These are phyloP conservation scores for Phytophthora nicotianae DNA, from an alignment of 352 stramenopile genomes.

Conservation along the genomic window DNA sequence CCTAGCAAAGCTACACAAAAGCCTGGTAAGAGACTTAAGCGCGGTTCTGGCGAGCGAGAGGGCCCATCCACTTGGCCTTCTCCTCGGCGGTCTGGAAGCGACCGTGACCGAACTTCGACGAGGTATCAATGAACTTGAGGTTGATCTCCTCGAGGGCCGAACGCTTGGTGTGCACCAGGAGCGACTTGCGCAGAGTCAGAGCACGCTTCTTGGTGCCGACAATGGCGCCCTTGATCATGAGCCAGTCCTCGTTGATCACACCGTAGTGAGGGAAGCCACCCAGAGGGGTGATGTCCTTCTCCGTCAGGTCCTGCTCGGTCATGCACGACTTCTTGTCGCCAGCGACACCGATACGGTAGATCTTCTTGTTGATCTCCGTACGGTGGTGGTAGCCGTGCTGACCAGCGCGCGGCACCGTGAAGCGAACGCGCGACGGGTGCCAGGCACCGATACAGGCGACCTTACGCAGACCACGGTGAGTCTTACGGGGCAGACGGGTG, in stretches of 20 bases:
- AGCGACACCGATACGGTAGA: slow-evolving; percentile 97
- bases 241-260: slow-evolving; percentile 99
- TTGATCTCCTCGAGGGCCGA: slow-evolving; percentile 97
- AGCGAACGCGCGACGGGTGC: slow-evolving; percentile 99
- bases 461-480: slow-evolving; percentile 99
- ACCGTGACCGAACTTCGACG: slow-evolving; percentile 99
- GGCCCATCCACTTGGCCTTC: slow-evolving; percentile 99
- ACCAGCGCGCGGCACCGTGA: slow-evolving; percentile 98
- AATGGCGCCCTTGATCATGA: slow-evolving; percentile 99
- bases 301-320: slow-evolving; percentile 99
- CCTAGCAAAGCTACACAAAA: slow-evolving; percentile 24
- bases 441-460: slow-evolving; percentile 99
- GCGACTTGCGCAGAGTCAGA: slow-evolving; percentile 98
- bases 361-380: slow-evolving; percentile 99
- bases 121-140: slow-evolving; percentile 97
- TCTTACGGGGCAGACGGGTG: slow-evolving; percentile 99
- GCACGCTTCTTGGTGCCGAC: slow-evolving; percentile 99
- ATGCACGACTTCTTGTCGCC: slow-evolving; percentile 95
- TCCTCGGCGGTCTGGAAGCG: slow-evolving; percentile 99
- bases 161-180: slow-evolving; percentile 97
- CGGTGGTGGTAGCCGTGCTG: slow-evolving; percentile 99
- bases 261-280: slow-evolving; percentile 99
- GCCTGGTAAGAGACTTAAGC: slow-evolving; percentile 60
- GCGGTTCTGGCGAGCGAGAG: slow-evolving; percentile 93
- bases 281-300: slow-evolving; percentile 99